Percentiles rank a stretch among this genome's conserved stretches.
These are phyloP conservation scores for Russula vinacea DNA, from an alignment of 768 basidiomycete species.

Conservation along the genomic window DNA sequence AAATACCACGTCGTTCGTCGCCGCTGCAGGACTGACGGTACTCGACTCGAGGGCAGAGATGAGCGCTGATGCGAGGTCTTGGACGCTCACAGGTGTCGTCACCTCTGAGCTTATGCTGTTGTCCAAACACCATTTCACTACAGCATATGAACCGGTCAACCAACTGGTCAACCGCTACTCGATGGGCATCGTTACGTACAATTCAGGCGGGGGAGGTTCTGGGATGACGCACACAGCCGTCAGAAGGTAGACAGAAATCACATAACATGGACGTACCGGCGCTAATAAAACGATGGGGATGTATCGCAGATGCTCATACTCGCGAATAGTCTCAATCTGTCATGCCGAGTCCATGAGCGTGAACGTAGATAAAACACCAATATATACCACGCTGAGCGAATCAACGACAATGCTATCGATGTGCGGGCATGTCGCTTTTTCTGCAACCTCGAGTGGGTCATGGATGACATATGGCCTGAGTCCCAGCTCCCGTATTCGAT, in stretches of 20 bases:
- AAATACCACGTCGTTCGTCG: slow-evolving; percentile 81
- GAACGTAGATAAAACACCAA: slow-evolving; percentile 13
- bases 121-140: slow-evolving; percentile 95
- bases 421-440: slow-evolving; percentile 78
- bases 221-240: slow-evolving; percentile 17
- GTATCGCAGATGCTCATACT: slow-evolving; percentile 91
- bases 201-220: slow-evolving; percentile 67
- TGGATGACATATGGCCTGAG: slow-evolving; percentile 74
- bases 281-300: slow-evolving; percentile 92
- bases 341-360: neutral
- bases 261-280: slow-evolving; percentile 43
- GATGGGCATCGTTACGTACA: slow-evolving; percentile 44
- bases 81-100: slow-evolving; percentile 82
- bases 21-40: slow-evolving; percentile 83
- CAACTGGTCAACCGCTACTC: slow-evolving; percentile 31
- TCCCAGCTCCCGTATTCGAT: slow-evolving; percentile 73
- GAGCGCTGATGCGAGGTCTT: slow-evolving; percentile 88
- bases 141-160: neutral
- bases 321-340: slow-evolving; percentile 85
- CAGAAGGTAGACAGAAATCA: neutral
- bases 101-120: slow-evolving; percentile 95
- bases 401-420: slow-evolving; percentile 97
- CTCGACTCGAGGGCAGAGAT: slow-evolving; percentile 94
- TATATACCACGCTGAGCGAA: slow-evolving; percentile 72
- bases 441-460: slow-evolving; percentile 74